Evolutionary conservation across 495 filamentous ascomycete genomes (phyloP).

Genomic region (Cetradonia linearis): DNA sequence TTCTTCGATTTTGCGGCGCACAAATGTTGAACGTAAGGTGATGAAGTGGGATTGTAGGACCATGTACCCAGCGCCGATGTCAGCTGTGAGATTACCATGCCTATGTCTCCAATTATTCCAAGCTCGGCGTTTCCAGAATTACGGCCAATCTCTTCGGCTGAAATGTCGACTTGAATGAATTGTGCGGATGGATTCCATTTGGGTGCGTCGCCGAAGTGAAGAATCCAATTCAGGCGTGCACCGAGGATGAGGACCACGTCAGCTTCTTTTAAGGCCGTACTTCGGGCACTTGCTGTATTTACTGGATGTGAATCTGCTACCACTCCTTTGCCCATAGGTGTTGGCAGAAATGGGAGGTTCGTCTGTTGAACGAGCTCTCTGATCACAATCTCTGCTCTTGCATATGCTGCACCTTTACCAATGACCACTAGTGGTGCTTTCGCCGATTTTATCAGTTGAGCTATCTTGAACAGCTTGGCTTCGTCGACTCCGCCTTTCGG

Average conservation of each 20-base stretch:
- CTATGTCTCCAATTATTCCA: slow-evolving; percentile 45
- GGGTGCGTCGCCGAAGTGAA: slow-evolving; percentile 50
- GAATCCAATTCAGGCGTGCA: slow-evolving; percentile 55
- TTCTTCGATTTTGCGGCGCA: slow-evolving; percentile 40
- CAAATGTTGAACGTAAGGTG: slow-evolving; percentile 30
- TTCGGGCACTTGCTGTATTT: slow-evolving; percentile 49
- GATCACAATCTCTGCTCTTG: slow-evolving; percentile 41
- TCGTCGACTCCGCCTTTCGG: slow-evolving; percentile 39
- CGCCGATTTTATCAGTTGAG: slow-evolving; percentile 39
- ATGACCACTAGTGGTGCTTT: slow-evolving; percentile 48
- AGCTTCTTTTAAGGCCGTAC: slow-evolving; percentile 44
- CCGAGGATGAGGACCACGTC: slow-evolving; percentile 53
- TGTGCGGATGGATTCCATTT: slow-evolving; percentile 45
- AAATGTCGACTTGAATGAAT: slow-evolving; percentile 53
- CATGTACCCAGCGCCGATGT: slow-evolving; percentile 33
- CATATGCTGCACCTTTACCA: slow-evolving; percentile 54
- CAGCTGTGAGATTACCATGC: slow-evolving; percentile 43
- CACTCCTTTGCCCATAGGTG: slow-evolving; percentile 56
- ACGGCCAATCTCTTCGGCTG: slow-evolving; percentile 47
- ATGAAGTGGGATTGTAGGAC: slow-evolving; percentile 33
- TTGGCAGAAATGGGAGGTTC: slow-evolving; percentile 50
- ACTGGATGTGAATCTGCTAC: slow-evolving; percentile 46
- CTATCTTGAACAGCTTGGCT: slow-evolving; percentile 35
- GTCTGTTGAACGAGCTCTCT: slow-evolving; percentile 40
- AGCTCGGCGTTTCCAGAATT: slow-evolving; percentile 36